phyloP scores from a whole-genome alignment of 2,329 filamentous ascomycete genomes.

The Raffaelea deltoideospora region DNA sequence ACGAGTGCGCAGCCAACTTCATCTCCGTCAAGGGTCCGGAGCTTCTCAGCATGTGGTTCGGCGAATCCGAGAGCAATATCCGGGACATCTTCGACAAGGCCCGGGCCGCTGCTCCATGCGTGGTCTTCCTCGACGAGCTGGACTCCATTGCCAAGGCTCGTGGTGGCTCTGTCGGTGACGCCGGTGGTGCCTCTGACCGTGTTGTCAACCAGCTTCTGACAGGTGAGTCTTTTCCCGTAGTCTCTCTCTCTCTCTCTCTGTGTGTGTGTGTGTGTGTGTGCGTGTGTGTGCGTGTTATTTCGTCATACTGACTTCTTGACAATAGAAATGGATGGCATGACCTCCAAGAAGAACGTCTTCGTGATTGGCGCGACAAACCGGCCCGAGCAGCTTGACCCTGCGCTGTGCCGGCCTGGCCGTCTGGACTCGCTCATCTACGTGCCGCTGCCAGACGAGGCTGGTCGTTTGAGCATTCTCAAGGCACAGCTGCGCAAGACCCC shows the following conservation, averaged over 20 bases:
- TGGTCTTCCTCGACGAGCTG: slow-evolving; percentile 96
- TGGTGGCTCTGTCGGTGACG: slow-evolving; percentile 91
- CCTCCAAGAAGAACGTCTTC: slow-evolving; percentile 99
- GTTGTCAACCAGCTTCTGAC: slow-evolving; percentile 99
- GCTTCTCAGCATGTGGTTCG: slow-evolving; percentile 99
- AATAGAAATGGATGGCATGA: slow-evolving; percentile 97
- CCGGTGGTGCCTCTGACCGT: slow-evolving; percentile 95
- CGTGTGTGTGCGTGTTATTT: too few species aligned
- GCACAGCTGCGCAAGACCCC: slow-evolving; percentile 98
- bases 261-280: too few species aligned
- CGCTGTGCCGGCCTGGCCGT: slow-evolving; percentile 94
- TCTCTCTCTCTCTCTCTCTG: neutral
- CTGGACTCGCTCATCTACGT: slow-evolving; percentile 98
- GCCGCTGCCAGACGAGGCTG: slow-evolving; percentile 81
- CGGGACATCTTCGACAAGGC: slow-evolving; percentile 99
- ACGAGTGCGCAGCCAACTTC: slow-evolving; percentile 98
- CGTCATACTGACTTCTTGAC: neutral
- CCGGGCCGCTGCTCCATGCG: slow-evolving; percentile 89
- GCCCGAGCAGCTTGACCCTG: slow-evolving; percentile 96
- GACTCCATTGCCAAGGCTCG: slow-evolving; percentile 99
- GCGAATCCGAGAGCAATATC: slow-evolving; percentile 99
- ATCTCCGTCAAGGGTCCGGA: slow-evolving; percentile 99
- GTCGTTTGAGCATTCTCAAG: slow-evolving; percentile 78
- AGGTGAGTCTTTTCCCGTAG: neutral
- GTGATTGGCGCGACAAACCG: slow-evolving; percentile 98